Evolutionary conservation across 1,284 basidiomycete species (phyloP).

Genomic region (Rhodotorula sp.): DNA sequence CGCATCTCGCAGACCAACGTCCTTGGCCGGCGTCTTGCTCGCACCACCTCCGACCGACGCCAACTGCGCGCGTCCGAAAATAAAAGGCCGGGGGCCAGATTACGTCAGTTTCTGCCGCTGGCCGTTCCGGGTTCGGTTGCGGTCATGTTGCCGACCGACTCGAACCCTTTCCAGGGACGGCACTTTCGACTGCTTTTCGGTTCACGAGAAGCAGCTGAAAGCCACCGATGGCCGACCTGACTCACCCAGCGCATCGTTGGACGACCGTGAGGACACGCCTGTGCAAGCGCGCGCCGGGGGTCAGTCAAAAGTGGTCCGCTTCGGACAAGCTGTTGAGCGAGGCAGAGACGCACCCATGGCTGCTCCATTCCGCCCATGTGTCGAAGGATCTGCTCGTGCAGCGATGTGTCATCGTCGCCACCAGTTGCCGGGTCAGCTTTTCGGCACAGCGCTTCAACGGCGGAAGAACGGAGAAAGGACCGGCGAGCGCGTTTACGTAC

Average conservation of each 20-base stretch:
- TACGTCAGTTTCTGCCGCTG: not conserved
- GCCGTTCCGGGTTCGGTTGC: too few relatives aligned
- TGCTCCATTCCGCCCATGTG: constrained; percentile 97
- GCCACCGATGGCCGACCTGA: too few relatives aligned
- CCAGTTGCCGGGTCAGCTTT: too few relatives aligned
- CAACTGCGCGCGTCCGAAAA: not conserved
- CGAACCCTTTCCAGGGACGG: too few relatives aligned
- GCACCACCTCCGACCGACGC: not conserved
- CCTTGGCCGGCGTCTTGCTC: not conserved
- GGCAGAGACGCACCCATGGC: constrained; percentile 62
- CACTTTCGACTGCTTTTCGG: too few relatives aligned
- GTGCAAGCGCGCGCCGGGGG: not conserved
- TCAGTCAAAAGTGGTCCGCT: too few relatives aligned
- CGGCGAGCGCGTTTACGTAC: constrained; percentile 55
- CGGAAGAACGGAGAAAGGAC: not conserved
- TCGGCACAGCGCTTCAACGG: too few relatives aligned
- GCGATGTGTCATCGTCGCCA: not conserved
- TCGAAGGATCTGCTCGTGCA: constrained; percentile 63
- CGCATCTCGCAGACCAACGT: too few relatives aligned
- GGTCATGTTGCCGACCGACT: too few relatives aligned
- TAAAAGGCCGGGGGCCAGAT: not conserved
- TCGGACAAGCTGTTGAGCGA: not conserved
- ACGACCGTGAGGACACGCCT: constrained; percentile 92
- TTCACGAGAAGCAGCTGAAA: too few relatives aligned
- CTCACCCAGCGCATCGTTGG: constrained; percentile 79